Evolutionary conservation across 2,329 filamentous ascomycete species (phyloP), one percentile per base, ranked within the genome.

Genomic region (Diplocarpon rosae): DNA sequence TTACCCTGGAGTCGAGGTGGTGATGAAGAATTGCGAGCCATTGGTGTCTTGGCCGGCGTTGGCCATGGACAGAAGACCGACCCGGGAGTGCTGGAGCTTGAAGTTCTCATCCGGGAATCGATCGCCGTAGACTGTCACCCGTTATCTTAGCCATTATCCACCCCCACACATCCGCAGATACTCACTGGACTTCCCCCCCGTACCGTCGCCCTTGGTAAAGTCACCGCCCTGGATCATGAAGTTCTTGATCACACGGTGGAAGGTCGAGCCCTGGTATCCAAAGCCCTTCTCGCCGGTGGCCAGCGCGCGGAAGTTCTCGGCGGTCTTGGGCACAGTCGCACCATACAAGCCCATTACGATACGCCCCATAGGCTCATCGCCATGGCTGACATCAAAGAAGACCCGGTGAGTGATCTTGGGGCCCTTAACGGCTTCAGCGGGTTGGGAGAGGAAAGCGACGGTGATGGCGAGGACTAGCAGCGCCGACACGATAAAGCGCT

Each of bases 361-460:
- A 51, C 83, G 78, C 50, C 86, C 86, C 34, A 90, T 62, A 38
- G 73, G 64, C 66, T 87, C 72, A 52, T 85, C 85, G 60, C 82
- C 86, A 60, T 87, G 80, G 59, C 73, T 68, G 55, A 93, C 80
- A 66, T 92, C 85, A 65, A 93, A 90, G 74, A 78, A 92, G 67
- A 92, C 87, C 79, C 94, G 95, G 74, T 85, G 74, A 59, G 89
- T 95, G 71, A 95, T 90, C 79, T 92, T 93, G 52, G 87, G 90
- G 37, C 92, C 90, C 71, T 90, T 87, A 55, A 72, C 72, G 43
- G 85, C 84, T 57, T 84, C 78, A 48, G 76, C 79, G 29, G 78
- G 75, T 66, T 87, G 81, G 56, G 83, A 74, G 63, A 94, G 79
- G 69, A 86, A 78, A 56, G 88, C 69, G 63, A 90, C 72, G 56